These are phyloP conservation scores for Euphorbia peplus DNA, from an alignment of 345 rosid species.

Conservation along the genomic window DNA sequence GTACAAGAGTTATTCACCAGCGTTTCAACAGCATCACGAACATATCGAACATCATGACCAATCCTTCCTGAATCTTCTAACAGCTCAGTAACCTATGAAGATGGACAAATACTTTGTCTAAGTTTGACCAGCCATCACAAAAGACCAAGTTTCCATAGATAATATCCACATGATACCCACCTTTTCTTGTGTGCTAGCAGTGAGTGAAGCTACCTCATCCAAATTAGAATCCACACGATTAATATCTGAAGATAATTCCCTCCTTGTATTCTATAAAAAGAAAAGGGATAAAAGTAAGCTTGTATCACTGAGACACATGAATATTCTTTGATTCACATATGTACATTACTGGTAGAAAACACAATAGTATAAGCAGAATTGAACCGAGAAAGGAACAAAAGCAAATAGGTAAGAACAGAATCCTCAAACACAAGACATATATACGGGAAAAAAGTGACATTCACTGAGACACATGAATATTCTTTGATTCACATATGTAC, in stretches of 20 bases:
- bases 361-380: too few species aligned
- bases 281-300: background rate
- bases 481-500: background rate
- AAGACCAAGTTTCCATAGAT: background rate
- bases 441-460: background rate
- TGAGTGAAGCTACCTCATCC: constrained; percentile 50
- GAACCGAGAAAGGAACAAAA: background rate
- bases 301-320: background rate
- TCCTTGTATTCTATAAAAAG: constrained; percentile 54
- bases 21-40: constrained; percentile 63
- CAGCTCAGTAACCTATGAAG: constrained; percentile 49
- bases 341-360: background rate
- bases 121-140: constrained; percentile 16
- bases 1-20: constrained; percentile 41
- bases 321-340: background rate
- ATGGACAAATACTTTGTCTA: constrained; percentile 2
- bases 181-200: constrained; percentile 57
- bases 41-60: constrained; percentile 47
- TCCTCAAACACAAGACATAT: too few species aligned
- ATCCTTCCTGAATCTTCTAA: constrained; percentile 45
- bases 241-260: constrained; percentile 56
- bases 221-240: constrained; percentile 47
- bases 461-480: background rate
- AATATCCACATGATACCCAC: constrained; percentile 35
- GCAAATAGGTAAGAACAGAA: background rate